Base-by-base conservation (phyloP, 768 basidiomycete species). In the Hypholoma fasciculare region DNA sequence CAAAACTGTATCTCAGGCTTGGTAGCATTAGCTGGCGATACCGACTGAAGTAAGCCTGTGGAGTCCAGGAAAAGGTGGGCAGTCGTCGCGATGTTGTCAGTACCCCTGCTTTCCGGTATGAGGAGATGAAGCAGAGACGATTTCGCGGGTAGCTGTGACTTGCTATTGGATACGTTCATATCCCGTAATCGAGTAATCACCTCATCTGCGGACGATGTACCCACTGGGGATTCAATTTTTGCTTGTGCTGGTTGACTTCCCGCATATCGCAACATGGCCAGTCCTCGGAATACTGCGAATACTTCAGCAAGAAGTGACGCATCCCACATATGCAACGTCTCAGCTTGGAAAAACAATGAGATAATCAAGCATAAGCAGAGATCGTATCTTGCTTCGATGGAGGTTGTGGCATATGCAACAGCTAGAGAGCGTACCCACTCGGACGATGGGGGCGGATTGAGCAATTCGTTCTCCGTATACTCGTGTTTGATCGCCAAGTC, bases 271-370 rank as follows among this genome's bases (percentile, higher is more conserved):
- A 92, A 75, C 77, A 90, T 88, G 20, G 88, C 84, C 20, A 90
- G 74, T 13, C 89, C 89, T n/a, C 90, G 82, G 63, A 89, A 92
- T 26, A 92, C 85, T 7, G 89, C 88, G 69, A 93, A 87, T 20
- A 91, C 82, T 67, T 92, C 89, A 8, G 84, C 85, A 48, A 90
- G 70, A 26, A 90, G 65, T 19, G 84, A 74, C 16, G 84, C 82
- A 65, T 88, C 84, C 85, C 88, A 89, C 36, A 76, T 72, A 37
- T 74, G 72, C n/a, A 88, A 72, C 39, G 86, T 82, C 23, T 87
- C 84, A 7, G 84, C 78, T 51, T 90, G 76, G 75, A 91, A 90
- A 68, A 91, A 87, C 16, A 93, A 77, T 26, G 92, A 71, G 20
- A 81, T 79, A 51, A 90, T 73, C 46, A 94, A 72, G 11, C 84